A percentile compares a stretch with the other conserved stretches of the same genome.
Conservation (phyloP, 2,329 filamentous ascomycete species). For the Paramyrothecium roridum region DNA sequence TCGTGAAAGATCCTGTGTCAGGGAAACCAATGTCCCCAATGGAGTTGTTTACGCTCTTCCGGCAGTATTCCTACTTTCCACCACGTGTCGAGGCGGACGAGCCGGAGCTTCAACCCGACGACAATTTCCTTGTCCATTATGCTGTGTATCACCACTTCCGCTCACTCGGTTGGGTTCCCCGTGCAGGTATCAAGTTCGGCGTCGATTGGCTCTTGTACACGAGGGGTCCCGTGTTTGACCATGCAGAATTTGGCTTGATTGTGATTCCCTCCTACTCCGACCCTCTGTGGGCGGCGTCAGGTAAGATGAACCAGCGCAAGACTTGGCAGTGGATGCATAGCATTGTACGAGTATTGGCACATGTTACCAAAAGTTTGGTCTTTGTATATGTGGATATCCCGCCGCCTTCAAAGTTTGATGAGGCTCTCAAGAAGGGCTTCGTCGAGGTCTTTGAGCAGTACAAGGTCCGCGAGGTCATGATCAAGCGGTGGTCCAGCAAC, state of each 20-base stretch:
- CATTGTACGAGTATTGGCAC: constrained; percentile 82
- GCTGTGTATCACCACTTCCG: constrained; percentile 94
- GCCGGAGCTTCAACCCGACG: constrained; percentile 62
- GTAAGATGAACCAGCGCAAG: constrained; percentile 44
- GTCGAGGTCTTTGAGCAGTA: constrained; percentile 65
- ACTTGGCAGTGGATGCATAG: constrained; percentile 86
- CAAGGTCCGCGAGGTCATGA: constrained; percentile 73
- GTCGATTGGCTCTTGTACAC: constrained; percentile 95
- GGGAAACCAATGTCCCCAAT: constrained; percentile 44
- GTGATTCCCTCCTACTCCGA: constrained; percentile 81
- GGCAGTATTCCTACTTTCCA: constrained; percentile 68
- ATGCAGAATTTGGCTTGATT: constrained; percentile 88
- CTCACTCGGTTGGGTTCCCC: constrained; percentile 90
- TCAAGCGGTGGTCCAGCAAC: constrained; percentile 83
- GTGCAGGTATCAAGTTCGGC: constrained; percentile 90
- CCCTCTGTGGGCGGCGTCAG: constrained; percentile 64
- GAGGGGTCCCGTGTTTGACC: constrained; percentile 87
- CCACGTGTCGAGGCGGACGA: constrained; percentile 37
- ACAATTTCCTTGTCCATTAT: constrained; percentile 83
- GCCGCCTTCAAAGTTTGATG: constrained; percentile 50
- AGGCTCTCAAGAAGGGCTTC: constrained; percentile 51
- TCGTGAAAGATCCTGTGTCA: constrained; percentile 51
- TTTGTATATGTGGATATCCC: constrained; percentile 91
- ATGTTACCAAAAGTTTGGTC: constrained; percentile 87
- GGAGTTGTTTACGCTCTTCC: constrained; percentile 64